A percentile compares a stretch with the other conserved stretches of the same genome.
Conservation (phyloP, 305 asterid genomes). For the Plantago lanceolata region DNA sequence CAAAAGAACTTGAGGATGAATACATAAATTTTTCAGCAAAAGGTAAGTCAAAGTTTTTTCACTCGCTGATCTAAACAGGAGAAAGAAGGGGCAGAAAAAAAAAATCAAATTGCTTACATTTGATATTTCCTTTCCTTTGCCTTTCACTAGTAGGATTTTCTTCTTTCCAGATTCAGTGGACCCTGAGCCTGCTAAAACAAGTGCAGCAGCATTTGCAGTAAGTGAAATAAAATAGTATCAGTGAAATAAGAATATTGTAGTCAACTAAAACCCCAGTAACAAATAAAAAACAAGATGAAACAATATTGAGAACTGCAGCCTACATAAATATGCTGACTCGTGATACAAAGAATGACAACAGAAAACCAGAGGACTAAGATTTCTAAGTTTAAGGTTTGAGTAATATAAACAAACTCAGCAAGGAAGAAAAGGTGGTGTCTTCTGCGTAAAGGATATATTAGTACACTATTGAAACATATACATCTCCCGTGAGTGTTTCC, state of each 20-base stretch:
- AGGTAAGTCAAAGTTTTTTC: neutral
- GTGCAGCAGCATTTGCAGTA: slow-evolving; percentile 17
- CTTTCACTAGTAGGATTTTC: slow-evolving; percentile 71
- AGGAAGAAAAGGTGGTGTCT: neutral
- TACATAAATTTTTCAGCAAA: neutral
- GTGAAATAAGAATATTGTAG: slow-evolving; percentile 4
- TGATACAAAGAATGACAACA: neutral
- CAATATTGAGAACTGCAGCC: neutral
- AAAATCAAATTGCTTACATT: slow-evolving; percentile 44
- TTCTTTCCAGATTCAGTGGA: slow-evolving; percentile 57
- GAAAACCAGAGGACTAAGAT: neutral
- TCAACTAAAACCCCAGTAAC: slow-evolving; percentile 9
- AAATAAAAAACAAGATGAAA: slow-evolving; percentile 4
- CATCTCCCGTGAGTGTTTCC: slow-evolving; percentile 2
- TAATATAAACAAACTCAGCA: neutral
- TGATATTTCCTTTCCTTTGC: slow-evolving; percentile 70
- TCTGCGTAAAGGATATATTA: slow-evolving; percentile 16
- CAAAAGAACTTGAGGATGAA: neutral
- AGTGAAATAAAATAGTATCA: slow-evolving; percentile 2
- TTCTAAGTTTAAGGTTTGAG: no score
- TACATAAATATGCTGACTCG: neutral
- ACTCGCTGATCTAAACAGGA: neutral
- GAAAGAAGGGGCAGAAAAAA: neutral
- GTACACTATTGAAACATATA: slow-evolving; percentile 7
- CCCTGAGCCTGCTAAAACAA: slow-evolving; percentile 49